These are phyloP conservation scores for Blastobotrys serpentis DNA, from an alignment of 1,139 yeast species.

Conservation along the genomic window DNA sequence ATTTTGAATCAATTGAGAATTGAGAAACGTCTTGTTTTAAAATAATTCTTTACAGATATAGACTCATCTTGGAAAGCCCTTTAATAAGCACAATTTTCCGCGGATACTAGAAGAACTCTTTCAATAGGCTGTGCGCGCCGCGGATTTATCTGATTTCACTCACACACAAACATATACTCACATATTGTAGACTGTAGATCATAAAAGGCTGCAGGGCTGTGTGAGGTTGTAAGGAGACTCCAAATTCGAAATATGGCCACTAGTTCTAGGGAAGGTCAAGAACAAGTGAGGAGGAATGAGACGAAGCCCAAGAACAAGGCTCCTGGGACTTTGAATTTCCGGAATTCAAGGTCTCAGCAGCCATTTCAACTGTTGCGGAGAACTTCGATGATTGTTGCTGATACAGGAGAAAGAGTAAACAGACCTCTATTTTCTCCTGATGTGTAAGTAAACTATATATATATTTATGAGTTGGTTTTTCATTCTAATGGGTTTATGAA, in stretches of 20 bases:
- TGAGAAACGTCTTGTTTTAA: too few relatives aligned
- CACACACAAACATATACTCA: too few relatives aligned
- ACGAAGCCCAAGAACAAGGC: background rate
- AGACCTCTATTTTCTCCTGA: slow-evolving; percentile 7
- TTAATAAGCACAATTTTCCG: too few relatives aligned
- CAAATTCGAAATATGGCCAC: background rate
- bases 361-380: slow-evolving; percentile 32
- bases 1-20: too few relatives aligned
- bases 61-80: too few relatives aligned
- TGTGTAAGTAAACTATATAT: slow-evolving; percentile 4
- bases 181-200: too few relatives aligned
- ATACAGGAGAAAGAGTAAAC: slow-evolving; percentile 37
- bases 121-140: too few relatives aligned
- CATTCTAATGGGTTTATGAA: background rate
- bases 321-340: background rate
- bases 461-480: slow-evolving; percentile 12
- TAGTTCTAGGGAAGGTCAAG: background rate
- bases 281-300: background rate
- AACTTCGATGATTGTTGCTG: slow-evolving; percentile 39
- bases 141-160: too few relatives aligned
- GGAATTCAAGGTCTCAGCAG: slow-evolving; percentile 4
- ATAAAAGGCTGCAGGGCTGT: too few relatives aligned
- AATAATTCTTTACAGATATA: too few relatives aligned
- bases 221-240: too few relatives aligned
- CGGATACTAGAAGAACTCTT: too few relatives aligned